Evolutionary conservation across 1,139 yeast species (phyloP).

Genomic region (Candida sanyaensis): DNA sequence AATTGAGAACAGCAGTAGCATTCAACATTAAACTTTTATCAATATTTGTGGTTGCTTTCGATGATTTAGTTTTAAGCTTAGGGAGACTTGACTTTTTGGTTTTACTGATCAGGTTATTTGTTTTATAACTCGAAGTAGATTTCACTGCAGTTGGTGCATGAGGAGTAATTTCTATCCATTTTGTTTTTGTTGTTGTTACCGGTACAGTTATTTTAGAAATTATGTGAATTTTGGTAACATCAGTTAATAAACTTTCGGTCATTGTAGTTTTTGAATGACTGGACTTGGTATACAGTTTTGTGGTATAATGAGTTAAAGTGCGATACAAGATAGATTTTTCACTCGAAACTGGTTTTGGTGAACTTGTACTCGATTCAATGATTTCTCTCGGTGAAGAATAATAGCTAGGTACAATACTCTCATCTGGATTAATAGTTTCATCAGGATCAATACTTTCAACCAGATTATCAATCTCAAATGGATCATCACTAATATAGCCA

Average conservation of each 20-base stretch:
- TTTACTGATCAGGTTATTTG: too few relatives aligned
- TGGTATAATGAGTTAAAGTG: not conserved
- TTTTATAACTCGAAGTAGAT: not conserved
- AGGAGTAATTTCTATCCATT: not conserved
- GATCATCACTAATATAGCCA: too few relatives aligned
- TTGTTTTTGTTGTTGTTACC: slow-evolving; percentile 2
- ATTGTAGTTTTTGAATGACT: not conserved
- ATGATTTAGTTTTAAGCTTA: not conserved
- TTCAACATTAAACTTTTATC: not conserved
- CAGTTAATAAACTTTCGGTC: not conserved
- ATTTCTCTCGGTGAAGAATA: too few relatives aligned
- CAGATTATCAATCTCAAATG: too few relatives aligned
- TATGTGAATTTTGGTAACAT: not conserved
- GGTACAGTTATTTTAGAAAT: not conserved
- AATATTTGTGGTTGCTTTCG: not conserved
- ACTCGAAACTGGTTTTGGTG: too few relatives aligned
- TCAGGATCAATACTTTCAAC: too few relatives aligned
- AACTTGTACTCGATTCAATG: too few relatives aligned
- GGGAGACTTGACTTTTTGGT: not conserved
- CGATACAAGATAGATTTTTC: not conserved
- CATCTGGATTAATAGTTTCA: too few relatives aligned
- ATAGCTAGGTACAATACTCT: too few relatives aligned
- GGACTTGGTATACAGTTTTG: not conserved
- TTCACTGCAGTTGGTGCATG: not conserved
- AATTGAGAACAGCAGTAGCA: not conserved